phyloP scores from a whole-genome alignment of 2,329 filamentous ascomycete species.

The Aspergillus pseudonomiae region DNA sequence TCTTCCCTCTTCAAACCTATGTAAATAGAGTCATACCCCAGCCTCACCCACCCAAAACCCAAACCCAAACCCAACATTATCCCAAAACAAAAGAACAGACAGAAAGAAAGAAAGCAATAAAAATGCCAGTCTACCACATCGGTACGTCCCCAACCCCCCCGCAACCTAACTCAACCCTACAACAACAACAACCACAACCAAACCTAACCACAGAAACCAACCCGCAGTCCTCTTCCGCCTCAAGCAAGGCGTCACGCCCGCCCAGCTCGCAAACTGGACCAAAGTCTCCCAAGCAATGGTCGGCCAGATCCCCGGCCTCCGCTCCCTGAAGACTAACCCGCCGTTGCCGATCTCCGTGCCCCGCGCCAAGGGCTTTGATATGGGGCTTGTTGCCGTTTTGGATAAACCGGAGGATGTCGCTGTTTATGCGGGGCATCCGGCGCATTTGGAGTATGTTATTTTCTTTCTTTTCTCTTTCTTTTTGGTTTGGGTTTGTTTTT shows the following conservation, averaged over 20 bases:
- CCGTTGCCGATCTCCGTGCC: constrained; percentile 46
- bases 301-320: constrained; percentile 46
- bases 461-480: constrained; percentile 3
- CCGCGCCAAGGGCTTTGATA: constrained; percentile 49
- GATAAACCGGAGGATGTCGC: constrained; percentile 47
- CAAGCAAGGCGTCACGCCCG: constrained; percentile 40
- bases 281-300: constrained; percentile 41
- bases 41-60: too few relatives aligned
- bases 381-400: constrained; percentile 50
- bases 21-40: too few relatives aligned
- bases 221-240: constrained; percentile 46
- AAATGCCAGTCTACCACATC: constrained; percentile 47
- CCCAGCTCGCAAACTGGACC: constrained; percentile 37
- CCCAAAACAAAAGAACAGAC: too few relatives aligned
- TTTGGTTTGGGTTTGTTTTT: background rate
- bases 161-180: background rate
- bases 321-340: constrained; percentile 38
- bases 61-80: background rate
- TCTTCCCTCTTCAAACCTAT: background rate
- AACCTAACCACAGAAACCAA: background rate
- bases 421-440: constrained; percentile 50
- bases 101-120: too few relatives aligned
- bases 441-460: constrained; percentile 47
- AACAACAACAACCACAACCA: background rate
- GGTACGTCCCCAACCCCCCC: constrained; percentile 27